Percentiles rank a stretch among this genome's conserved stretches.
Conservation (phyloP, 2,329 filamentous ascomycete genomes). For the Phaeoacremonium minimum region DNA sequence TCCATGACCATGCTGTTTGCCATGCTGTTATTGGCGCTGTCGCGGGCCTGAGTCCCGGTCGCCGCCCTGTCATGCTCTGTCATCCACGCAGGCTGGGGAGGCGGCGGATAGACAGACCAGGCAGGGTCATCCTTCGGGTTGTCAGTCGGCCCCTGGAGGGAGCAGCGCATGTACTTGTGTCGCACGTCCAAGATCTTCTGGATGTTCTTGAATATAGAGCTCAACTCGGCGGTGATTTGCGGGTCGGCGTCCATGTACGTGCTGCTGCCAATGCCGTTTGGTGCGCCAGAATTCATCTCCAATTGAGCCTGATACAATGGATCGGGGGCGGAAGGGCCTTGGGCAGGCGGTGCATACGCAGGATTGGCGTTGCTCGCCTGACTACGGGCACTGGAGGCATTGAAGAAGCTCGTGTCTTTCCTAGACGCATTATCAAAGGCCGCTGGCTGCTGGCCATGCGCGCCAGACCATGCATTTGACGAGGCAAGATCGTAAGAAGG, state of each 20-base stretch:
- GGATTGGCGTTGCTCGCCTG: conserved; percentile 8
- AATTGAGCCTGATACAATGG: conserved; percentile 14
- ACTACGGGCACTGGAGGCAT: conserved; percentile 8
- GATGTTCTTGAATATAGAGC: conserved; percentile 83
- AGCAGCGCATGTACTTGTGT: conserved; percentile 83
- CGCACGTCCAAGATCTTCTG: conserved; percentile 84
- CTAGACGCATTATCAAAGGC: conserved; percentile 9
- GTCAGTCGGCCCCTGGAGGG: conserved; percentile 74
- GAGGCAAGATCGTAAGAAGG: not conserved
- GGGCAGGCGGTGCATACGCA: conserved; percentile 3
- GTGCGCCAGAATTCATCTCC: conserved; percentile 27
- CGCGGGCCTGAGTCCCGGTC: conserved; percentile 23
- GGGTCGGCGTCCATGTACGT: conserved; percentile 70
- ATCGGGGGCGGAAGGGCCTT: conserved; percentile 12
- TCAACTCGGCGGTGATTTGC: conserved; percentile 78
- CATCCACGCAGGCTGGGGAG: conserved; percentile 87
- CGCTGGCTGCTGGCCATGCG: not conserved
- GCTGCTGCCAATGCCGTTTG: conserved; percentile 59
- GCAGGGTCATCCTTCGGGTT: conserved; percentile 81
- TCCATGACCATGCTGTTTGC: conserved; percentile 35
- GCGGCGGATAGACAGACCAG: conserved; percentile 89
- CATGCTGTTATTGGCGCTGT: conserved; percentile 37
- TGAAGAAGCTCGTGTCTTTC: conserved; percentile 9
- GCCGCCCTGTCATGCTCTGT: conserved; percentile 37
- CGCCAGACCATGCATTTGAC: conserved; percentile 2